Percentiles rank a stretch among this genome's conserved stretches.
phyloP scores from a whole-genome alignment of 306 rosid species.

The Senna siamea region DNA sequence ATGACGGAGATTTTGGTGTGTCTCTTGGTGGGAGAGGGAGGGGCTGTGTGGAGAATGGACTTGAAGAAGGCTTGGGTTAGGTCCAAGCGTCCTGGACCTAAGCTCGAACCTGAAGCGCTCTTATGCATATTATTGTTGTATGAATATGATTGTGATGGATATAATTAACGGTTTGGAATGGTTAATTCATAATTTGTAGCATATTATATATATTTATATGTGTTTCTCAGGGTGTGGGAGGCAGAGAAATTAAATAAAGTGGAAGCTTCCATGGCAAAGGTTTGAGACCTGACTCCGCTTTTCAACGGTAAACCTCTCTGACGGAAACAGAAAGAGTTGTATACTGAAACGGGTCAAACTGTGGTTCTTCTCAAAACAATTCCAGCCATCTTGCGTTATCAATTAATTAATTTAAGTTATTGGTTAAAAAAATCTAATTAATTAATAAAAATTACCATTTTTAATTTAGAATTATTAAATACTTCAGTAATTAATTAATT shows the following conservation, averaged over 20 bases:
- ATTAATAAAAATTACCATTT: no score
- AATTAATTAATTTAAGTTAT: no score
- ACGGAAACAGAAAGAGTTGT: not conserved
- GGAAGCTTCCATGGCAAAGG: not conserved
- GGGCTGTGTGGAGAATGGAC: conserved; percentile 60
- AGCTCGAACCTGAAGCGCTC: conserved; percentile 53
- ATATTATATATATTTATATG: conserved; percentile 6
- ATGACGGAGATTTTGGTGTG: conserved; percentile 79
- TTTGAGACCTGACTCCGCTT: not conserved
- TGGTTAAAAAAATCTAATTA: no score
- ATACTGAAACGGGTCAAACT: not conserved
- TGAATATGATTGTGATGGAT: no score
- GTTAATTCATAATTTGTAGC: not conserved
- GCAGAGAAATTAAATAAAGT: not conserved
- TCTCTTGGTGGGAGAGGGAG: conserved; percentile 65
- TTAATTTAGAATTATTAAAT: no score
- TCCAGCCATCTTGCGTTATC: no score
- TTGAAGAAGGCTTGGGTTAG: conserved; percentile 72
- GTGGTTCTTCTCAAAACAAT: no score
- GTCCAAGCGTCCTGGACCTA: conserved; percentile 84
- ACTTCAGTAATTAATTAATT: no score
- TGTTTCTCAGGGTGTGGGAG: not conserved
- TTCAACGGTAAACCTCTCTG: conserved; percentile 11
- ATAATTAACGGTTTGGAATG: no score
- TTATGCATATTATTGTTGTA: conserved; percentile 54